phyloP scores from a whole-genome alignment of 1,284 basidiomycete species.

The Malassezia furfur region DNA sequence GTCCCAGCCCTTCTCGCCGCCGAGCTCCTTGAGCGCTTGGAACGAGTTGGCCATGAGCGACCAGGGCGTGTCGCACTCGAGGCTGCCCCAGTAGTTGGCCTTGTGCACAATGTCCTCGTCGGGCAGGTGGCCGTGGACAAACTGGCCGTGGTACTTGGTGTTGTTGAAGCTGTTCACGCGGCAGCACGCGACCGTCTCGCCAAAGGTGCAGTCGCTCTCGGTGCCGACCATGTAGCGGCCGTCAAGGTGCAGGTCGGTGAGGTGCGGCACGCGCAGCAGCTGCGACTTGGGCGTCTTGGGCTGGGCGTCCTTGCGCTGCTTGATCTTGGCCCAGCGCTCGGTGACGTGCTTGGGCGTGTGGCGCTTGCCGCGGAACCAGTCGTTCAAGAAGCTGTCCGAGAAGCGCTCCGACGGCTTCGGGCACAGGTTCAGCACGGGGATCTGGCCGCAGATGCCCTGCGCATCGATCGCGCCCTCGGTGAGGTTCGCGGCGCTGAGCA shows the following conservation, averaged over 20 bases:
- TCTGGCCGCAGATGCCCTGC: conserved; percentile 36
- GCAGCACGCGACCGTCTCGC: conserved; percentile 57
- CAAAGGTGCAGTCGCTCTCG: conserved; percentile 64
- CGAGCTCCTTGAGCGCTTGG: conserved; percentile 60
- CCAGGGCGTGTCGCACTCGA: conserved; percentile 60
- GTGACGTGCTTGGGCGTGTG: conserved; percentile 11
- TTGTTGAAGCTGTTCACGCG: conserved; percentile 56
- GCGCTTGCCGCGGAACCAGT: conserved; percentile 34
- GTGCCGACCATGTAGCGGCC: conserved; percentile 66
- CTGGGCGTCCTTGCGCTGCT: neutral
- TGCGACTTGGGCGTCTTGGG: neutral
- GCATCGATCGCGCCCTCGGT: conserved; percentile 29
- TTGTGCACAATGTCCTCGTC: conserved; percentile 25
- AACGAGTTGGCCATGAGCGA: conserved; percentile 59
- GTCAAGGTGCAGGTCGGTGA: conserved; percentile 70
- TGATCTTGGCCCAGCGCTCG: conserved; percentile 8
- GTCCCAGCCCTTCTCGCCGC: conserved; percentile 56
- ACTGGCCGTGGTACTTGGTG: conserved; percentile 29
- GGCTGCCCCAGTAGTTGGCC: conserved; percentile 42
- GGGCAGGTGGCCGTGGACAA: conserved; percentile 47
- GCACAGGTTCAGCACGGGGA: conserved; percentile 21
- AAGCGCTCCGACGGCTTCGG: conserved; percentile 19
- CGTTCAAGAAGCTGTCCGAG: conserved; percentile 27
- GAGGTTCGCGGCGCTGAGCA: conserved; percentile 40
- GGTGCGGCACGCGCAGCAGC: conserved; percentile 61